Conservation (phyloP, 805 yeast species). For the Tetrapisispora phaffii region DNA sequence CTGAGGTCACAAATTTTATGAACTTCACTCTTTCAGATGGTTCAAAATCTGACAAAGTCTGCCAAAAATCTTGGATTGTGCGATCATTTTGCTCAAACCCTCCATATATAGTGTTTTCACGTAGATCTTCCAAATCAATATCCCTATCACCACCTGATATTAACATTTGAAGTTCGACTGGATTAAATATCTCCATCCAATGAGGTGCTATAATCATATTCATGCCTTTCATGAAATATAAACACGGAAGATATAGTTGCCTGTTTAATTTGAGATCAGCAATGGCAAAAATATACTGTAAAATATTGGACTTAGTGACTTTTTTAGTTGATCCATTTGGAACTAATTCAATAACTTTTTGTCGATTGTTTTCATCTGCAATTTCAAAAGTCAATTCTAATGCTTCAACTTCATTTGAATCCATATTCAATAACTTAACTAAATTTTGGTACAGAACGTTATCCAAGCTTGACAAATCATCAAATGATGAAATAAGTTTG, state of each 20-base stretch:
- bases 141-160: conserved; percentile 69
- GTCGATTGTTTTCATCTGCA: conserved; percentile 36
- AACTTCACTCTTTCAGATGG: conserved; percentile 54
- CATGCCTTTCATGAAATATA: conserved; percentile 58
- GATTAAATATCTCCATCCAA: conserved; percentile 81
- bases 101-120: conserved; percentile 50
- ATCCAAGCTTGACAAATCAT: conserved; percentile 70
- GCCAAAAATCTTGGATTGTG: conserved; percentile 67
- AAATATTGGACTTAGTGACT: conserved; percentile 52
- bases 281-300: conserved; percentile 66
- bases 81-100: conserved; percentile 46
- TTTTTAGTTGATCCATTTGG: conserved; percentile 46
- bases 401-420: conserved; percentile 42
- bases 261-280: conserved; percentile 72
- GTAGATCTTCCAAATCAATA: conserved; percentile 63
- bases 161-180: conserved; percentile 73
- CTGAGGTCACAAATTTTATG: conserved; percentile 84
- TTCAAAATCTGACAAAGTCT: conserved; percentile 57
- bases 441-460: conserved; percentile 53
- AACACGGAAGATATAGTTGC: conserved; percentile 46
- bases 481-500: conserved; percentile 41
- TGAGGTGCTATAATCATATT: conserved; percentile 53
- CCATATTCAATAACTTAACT: conserved; percentile 48
- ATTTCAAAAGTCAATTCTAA: conserved; percentile 58
- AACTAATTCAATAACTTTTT: conserved; percentile 45